phyloP scores from a whole-genome alignment of 768 basidiomycete genomes.

The Mycena olivaceomarginata region DNA sequence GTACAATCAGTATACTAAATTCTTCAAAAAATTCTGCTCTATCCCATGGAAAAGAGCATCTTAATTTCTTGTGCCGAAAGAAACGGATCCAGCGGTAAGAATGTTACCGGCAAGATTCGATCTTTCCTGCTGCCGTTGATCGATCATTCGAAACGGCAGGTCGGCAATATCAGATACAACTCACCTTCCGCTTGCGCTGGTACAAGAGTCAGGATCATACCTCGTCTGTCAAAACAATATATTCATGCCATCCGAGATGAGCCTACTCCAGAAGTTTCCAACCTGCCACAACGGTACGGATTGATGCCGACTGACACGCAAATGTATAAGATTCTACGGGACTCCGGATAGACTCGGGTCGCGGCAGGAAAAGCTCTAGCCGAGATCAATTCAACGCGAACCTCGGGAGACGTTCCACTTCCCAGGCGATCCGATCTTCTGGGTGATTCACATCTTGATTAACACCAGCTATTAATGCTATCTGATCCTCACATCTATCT shows the following conservation, averaged over 20 bases:
- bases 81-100: background rate
- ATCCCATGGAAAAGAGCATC: background rate
- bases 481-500: too few relatives aligned
- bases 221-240: constrained; percentile 5
- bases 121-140: constrained; percentile 3
- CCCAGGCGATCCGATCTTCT: background rate
- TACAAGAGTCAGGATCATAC: constrained; percentile 1
- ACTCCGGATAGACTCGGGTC: background rate
- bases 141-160: background rate
- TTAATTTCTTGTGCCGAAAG: background rate
- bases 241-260: background rate
- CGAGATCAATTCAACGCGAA: too few relatives aligned
- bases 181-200: background rate
- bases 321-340: constrained; percentile 1
- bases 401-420: background rate
- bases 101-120: constrained; percentile 1
- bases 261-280: background rate
- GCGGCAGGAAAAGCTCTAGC: too few relatives aligned
- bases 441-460: background rate
- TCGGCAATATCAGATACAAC: constrained; percentile 3
- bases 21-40: background rate
- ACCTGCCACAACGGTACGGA: too few relatives aligned
- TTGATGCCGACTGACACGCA: background rate
- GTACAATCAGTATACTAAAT: background rate
- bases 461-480: too few relatives aligned